phyloP scores from a whole-genome alignment of 2,329 filamentous ascomycete genomes.

The Shiraia sp. region DNA sequence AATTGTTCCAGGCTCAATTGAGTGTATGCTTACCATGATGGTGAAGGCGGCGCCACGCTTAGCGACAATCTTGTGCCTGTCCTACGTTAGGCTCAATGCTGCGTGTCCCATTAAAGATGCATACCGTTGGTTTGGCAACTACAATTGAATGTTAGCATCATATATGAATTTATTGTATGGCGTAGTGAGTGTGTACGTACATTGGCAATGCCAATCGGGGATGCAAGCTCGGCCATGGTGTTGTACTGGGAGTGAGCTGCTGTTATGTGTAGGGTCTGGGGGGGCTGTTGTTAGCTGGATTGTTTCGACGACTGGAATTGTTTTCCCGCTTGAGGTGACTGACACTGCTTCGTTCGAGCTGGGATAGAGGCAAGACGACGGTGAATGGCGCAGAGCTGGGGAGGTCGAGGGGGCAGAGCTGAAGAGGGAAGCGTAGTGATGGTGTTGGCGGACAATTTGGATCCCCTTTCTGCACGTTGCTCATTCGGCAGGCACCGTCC shows the following conservation, averaged over 20 bases:
- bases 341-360: not conserved
- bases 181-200: slow-evolving; percentile 51
- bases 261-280: slow-evolving; percentile 22
- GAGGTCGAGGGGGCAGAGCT: not conserved
- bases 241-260: slow-evolving; percentile 22
- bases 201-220: slow-evolving; percentile 75
- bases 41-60: slow-evolving; percentile 96
- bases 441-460: slow-evolving; percentile 42
- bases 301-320: not conserved
- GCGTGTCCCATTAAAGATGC: slow-evolving; percentile 24
- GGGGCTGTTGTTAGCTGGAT: slow-evolving; percentile 20
- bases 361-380: not conserved
- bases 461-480: slow-evolving; percentile 46
- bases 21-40: slow-evolving; percentile 76
- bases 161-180: slow-evolving; percentile 1
- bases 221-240: slow-evolving; percentile 66
- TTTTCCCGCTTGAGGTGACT: not conserved
- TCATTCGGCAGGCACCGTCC: slow-evolving; percentile 44
- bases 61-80: slow-evolving; percentile 71
- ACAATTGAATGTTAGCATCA: slow-evolving; percentile 40
- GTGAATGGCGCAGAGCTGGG: not conserved
- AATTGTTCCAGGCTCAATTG: not conserved
- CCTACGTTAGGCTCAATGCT: slow-evolving; percentile 36
- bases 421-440: slow-evolving; percentile 11
- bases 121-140: slow-evolving; percentile 72